These are phyloP conservation scores for Ceratocystis variospora DNA, from an alignment of 2,329 filamentous ascomycete species.

Conservation along the genomic window DNA sequence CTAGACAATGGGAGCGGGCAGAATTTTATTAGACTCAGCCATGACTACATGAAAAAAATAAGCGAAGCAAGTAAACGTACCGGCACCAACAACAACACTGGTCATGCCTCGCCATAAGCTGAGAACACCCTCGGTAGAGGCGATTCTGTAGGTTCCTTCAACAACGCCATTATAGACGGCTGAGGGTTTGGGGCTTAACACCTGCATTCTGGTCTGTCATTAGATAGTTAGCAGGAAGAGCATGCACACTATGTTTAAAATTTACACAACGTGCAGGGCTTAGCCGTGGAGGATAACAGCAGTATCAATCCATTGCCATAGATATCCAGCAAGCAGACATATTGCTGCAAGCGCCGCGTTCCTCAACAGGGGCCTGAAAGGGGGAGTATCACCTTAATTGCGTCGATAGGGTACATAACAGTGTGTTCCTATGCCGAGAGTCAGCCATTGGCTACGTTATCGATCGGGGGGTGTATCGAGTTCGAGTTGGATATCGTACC, in stretches of 20 bases:
- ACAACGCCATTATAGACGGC: constrained; percentile 81
- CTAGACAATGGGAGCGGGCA: constrained; percentile 34
- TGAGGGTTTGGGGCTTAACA: constrained; percentile 68
- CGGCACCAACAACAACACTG: constrained; percentile 88
- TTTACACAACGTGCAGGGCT: not conserved
- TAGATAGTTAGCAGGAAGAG: not conserved
- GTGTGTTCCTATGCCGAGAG: constrained; percentile 63
- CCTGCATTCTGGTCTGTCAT: constrained; percentile 86
- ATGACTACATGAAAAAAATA: not conserved
- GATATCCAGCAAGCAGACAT: no score
- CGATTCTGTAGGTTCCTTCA: constrained; percentile 86
- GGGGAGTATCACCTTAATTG: constrained; percentile 62
- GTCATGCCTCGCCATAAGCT: constrained; percentile 94
- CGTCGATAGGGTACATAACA: constrained; percentile 97
- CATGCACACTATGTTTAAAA: not conserved
- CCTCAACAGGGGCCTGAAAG: no score
- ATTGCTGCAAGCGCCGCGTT: no score
- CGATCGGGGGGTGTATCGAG: constrained; percentile 10
- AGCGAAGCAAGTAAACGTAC: constrained; percentile 36
- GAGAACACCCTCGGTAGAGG: constrained; percentile 72
- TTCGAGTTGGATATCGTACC: constrained; percentile 37
- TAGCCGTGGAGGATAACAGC: not conserved
- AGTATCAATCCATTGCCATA: not conserved
- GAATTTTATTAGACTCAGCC: constrained; percentile 21
- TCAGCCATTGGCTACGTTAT: not conserved